Evolutionary conservation across 371 early-diverging fungal genomes (phyloP), one percentile per base, ranked within the genome.

Genomic region (Synchytrium microbalum): DNA sequence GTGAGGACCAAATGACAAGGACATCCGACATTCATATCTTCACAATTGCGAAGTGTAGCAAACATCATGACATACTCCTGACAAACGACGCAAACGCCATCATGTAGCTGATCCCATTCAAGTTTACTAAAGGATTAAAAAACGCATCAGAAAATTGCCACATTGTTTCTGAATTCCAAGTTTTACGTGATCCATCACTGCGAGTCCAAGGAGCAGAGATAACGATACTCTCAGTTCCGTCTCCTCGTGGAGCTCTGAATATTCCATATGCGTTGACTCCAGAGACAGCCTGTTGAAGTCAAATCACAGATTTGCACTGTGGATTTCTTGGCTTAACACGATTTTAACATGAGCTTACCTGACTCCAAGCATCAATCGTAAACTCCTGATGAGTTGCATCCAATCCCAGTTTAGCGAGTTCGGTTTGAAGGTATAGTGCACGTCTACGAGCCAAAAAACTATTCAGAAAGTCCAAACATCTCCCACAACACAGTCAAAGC

Each of bases 191-290:
- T 23, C 62, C 91, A 85, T 65, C 70, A n/a, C 54, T 38, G 30
- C 66, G 59, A 19, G 51, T 72, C 89, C 90, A 88, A 28, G 92
- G 82, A 2, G 92, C 90, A 30, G 87, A 84, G 16, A 95, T 68
- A 2, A 95, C 81, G 38, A 96, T 67, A 10, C 92, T 89, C 72
- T 96, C 96, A 29, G 93, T 91, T 1, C 92, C 91, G 68, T 96
- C 94, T 33, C 88, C 86, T 2, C 93, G 77, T 16, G 92, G 92
- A 16, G 96, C 90, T 30, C 86, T 79, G 60, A 90, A 76, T 5
- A 93, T 80, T 2, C 88, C 93, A 69, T 89, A 92, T n/a, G 88
- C 84, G 76, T 94, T 94, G 32, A 81, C 76, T 0, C 89, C 91
- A n/a, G n/a, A n/a, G n/a, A n/a, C n/a, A n/a, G n/a, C n/a, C n/a